Evolutionary conservation across 2,329 filamentous ascomycete genomes (phyloP), one percentile per base, ranked within the genome.

Genomic region (Fusarium sp.): DNA sequence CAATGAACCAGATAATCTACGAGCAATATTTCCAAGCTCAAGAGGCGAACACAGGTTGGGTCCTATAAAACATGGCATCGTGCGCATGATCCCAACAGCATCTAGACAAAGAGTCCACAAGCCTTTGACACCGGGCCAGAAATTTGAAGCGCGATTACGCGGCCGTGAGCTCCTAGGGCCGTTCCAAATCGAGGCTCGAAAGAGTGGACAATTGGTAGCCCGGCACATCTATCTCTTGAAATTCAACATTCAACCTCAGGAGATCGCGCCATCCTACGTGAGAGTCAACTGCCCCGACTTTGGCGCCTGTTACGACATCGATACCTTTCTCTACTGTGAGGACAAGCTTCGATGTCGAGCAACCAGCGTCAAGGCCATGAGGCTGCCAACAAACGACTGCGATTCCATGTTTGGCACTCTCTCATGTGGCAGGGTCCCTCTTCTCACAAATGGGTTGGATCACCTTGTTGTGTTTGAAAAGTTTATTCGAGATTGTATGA

Each of bases 281-380:
- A 34, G 56, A 14, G 56, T 59, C 14, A 43, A 57, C 7, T 59
- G 52, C 3, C 23, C 19, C 0, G 52, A 59, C 1, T 59, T 57
- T 12, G 56, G 34, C 0, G 52, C 52, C 6, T 57, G 17, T 6
- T 57, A 38, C n/a, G 56, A 59, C 1, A 57, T 59, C 7, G 52
- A 57, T 1, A 14, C 56, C 1, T 58, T 58, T 19, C 52, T 48
- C 3, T 58, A 42, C n/a, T 48, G 34, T 0, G 56, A 58, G 6
- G 56, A 58, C 8, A 58, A 57, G 10, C 19, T 58, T 5, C 52
- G 56, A 6, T 58, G 52, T n/a, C 52, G 52, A 9, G 56, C 56
- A 3, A 58, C 42, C 1, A 58, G 52, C 7, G 42, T 58, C 12
- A 58, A 58, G 2, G 52, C 56, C 2, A 57, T 57, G n/a, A 30